Evolutionary conservation across 2,329 filamentous ascomycete genomes (phyloP).

Genomic region (Microsporum audouinii): DNA sequence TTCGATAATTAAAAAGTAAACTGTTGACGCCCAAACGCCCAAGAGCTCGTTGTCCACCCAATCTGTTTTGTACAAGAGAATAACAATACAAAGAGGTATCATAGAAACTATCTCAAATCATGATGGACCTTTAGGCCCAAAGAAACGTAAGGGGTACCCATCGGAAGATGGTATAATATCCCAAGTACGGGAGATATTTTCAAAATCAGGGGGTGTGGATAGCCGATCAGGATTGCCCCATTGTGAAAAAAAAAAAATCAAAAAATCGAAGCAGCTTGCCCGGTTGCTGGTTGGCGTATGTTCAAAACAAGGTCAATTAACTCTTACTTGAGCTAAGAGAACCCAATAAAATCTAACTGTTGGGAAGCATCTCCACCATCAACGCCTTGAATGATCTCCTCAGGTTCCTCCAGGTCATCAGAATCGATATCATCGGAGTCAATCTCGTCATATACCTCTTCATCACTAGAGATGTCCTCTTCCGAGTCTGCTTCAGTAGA

Average conservation of each 20-base stretch:
- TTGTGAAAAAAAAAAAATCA: background rate
- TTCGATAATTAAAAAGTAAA: background rate
- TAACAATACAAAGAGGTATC: slow-evolving; percentile 2
- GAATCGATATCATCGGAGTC: slow-evolving; percentile 72
- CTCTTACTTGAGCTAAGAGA: slow-evolving; percentile 17
- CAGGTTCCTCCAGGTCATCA: slow-evolving; percentile 41
- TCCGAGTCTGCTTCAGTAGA: slow-evolving; percentile 32
- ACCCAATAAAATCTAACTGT: slow-evolving; percentile 44
- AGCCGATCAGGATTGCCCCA: background rate
- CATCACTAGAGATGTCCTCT: slow-evolving; percentile 67
- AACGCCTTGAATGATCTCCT: slow-evolving; percentile 26
- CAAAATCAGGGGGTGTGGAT: background rate
- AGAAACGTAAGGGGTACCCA: background rate
- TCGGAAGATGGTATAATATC: background rate
- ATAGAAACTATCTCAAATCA: background rate
- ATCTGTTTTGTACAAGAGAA: background rate
- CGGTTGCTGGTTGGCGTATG: background rate
- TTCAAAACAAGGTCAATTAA: background rate
- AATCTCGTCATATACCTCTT: slow-evolving; percentile 52
- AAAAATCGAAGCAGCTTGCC: background rate
- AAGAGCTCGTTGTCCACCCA: background rate
- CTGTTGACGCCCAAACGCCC: slow-evolving; percentile 2
- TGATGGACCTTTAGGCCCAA: background rate
- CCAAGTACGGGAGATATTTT: background rate
- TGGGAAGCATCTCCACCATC: slow-evolving; percentile 39